Percentiles rank a stretch among this genome's conserved stretches.
Conservation (phyloP, 2,329 filamentous ascomycete species). For the Calonectria ilicicola region DNA sequence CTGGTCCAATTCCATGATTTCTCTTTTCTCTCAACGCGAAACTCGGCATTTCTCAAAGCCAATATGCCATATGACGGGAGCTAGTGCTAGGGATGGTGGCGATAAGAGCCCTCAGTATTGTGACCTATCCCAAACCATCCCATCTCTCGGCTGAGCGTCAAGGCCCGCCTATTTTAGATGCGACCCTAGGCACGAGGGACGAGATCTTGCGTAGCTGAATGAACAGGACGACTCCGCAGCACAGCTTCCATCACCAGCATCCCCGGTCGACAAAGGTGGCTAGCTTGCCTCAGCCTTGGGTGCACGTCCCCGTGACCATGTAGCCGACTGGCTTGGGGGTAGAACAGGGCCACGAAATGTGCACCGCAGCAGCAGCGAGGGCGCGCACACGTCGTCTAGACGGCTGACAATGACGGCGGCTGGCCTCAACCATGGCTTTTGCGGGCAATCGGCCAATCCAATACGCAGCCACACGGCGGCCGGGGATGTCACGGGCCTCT, state of each 20-base stretch:
- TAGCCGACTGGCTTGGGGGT: background rate
- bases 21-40: background rate
- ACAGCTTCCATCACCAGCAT: slow-evolving; percentile 9
- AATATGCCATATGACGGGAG: background rate
- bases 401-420: slow-evolving; percentile 1
- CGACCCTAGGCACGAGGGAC: background rate
- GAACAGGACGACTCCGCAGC: slow-evolving; percentile 3
- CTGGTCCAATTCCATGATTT: too few species aligned
- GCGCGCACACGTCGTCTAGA: background rate
- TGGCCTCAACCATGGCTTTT: slow-evolving; percentile 6
- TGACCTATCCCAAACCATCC: background rate
- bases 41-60: background rate
- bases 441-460: too few species aligned
- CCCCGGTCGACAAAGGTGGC: slow-evolving; percentile 13
- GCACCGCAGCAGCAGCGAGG: background rate
- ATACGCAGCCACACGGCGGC: background rate
- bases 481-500: background rate
- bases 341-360: background rate
- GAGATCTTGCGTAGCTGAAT: slow-evolving; percentile 3
- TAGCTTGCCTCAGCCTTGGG: background rate
- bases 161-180: background rate
- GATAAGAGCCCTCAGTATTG: background rate
- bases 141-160: background rate
- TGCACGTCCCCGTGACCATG: slow-evolving; percentile 5
- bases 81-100: background rate